phyloP scores from a whole-genome alignment of 2,329 filamentous ascomycete species.

The Venturia aucupariae region DNA sequence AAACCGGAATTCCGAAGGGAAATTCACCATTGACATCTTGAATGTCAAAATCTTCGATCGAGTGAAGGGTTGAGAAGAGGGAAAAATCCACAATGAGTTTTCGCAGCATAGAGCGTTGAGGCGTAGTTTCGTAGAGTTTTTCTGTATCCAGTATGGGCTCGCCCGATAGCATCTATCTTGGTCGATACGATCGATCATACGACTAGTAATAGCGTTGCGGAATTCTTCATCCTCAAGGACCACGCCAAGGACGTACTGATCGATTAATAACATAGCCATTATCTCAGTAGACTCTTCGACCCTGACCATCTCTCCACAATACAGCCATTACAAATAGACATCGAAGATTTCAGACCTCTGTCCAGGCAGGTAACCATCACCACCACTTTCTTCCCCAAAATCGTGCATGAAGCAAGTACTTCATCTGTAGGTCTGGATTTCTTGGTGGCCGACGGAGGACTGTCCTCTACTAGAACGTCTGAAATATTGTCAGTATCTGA shows the following conservation, averaged over 20 bases:
- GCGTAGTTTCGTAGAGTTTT: neutral
- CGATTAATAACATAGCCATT: no score
- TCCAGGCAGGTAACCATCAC: neutral
- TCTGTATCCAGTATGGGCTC: neutral
- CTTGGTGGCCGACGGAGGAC: neutral
- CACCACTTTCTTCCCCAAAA: neutral
- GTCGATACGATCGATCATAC: neutral
- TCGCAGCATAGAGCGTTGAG: neutral
- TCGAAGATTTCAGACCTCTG: neutral
- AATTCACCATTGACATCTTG: neutral
- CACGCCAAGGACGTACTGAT: neutral
- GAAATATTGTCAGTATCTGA: neutral
- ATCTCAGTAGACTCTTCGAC: no score
- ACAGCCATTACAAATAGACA: neutral
- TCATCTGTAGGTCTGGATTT: neutral
- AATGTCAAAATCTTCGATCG: neutral
- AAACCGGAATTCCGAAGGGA: neutral
- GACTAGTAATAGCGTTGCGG: neutral
- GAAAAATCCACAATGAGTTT: neutral
- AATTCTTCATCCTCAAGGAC: neutral
- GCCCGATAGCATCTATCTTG: neutral
- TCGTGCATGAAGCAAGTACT: neutral
- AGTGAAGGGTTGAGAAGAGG: neutral
- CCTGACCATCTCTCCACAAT: neutral
- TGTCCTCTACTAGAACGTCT: neutral